Conservation (phyloP, 306 rosid genomes). For the Lithocarpus polystachyus region DNA sequence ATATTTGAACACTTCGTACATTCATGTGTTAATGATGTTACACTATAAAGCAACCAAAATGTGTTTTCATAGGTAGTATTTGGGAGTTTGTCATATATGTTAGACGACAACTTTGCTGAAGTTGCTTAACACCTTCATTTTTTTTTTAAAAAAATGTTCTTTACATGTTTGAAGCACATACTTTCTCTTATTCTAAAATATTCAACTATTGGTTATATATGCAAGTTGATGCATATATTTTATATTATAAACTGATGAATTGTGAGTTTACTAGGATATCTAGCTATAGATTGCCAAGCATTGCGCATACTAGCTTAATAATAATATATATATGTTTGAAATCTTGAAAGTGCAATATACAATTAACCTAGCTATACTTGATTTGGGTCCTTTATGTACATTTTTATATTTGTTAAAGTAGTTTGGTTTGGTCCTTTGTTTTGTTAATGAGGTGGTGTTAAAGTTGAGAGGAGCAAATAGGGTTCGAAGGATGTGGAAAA, state of each 20-base stretch:
- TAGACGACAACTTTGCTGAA: no score
- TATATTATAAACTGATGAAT: no score
- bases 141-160: no score
- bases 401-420: slow-evolving; percentile 17
- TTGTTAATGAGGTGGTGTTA: slow-evolving; percentile 43
- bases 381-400: background rate
- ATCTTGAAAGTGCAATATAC: background rate
- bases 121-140: no score
- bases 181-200: no score
- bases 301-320: no score
- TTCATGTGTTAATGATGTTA: background rate
- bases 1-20: background rate
- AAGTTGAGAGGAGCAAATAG: slow-evolving; percentile 8
- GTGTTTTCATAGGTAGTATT: background rate
- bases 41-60: background rate
- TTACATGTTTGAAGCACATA: no score
- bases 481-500: slow-evolving; percentile 17
- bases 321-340: background rate
- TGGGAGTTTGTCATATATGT: no score
- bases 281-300: no score
- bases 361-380: background rate
- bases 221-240: no score
- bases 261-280: no score
- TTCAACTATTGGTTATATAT: no score
- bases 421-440: slow-evolving; percentile 2